phyloP scores from a whole-genome alignment of 441 rosid species.

The Pelargonium fulgidum region DNA sequence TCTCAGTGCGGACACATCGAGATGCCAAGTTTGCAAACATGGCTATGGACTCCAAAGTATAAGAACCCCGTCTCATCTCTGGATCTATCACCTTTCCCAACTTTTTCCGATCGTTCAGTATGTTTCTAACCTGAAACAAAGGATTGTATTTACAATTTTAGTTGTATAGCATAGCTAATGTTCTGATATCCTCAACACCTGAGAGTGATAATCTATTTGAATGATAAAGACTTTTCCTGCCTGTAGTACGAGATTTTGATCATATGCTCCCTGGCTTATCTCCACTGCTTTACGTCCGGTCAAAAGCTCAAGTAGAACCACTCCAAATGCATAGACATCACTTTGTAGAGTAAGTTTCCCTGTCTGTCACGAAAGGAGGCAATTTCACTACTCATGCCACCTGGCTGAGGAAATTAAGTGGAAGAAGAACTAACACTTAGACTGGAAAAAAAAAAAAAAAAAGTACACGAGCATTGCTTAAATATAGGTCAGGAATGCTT shows the following conservation, averaged over 20 bases:
- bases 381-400: slow-evolving; percentile 7
- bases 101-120: slow-evolving; percentile 72
- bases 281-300: slow-evolving; percentile 92
- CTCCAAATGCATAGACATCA: slow-evolving; percentile 93
- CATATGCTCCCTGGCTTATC: slow-evolving; percentile 69
- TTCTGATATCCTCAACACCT: slow-evolving; percentile 13
- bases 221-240: slow-evolving; percentile 27
- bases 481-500: too few species aligned
- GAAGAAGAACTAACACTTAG: not conserved
- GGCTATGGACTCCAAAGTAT: slow-evolving; percentile 68
- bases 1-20: slow-evolving; percentile 70
- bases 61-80: slow-evolving; percentile 59
- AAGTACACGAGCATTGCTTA: too few species aligned
- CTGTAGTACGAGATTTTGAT: slow-evolving; percentile 87
- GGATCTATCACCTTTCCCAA: slow-evolving; percentile 73
- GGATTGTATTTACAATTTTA: slow-evolving; percentile 9
- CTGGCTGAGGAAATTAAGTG: not conserved
- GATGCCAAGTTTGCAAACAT: slow-evolving; percentile 91
- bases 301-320: slow-evolving; percentile 84
- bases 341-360: slow-evolving; percentile 88
- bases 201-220: slow-evolving; percentile 7
- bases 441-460: too few species aligned
- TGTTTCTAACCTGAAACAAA: slow-evolving; percentile 60
- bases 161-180: not conserved
- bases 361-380: slow-evolving; percentile 43